Base-by-base conservation (phyloP, 2,329 filamentous ascomycete genomes). In the Xylariaceae sp. region DNA sequence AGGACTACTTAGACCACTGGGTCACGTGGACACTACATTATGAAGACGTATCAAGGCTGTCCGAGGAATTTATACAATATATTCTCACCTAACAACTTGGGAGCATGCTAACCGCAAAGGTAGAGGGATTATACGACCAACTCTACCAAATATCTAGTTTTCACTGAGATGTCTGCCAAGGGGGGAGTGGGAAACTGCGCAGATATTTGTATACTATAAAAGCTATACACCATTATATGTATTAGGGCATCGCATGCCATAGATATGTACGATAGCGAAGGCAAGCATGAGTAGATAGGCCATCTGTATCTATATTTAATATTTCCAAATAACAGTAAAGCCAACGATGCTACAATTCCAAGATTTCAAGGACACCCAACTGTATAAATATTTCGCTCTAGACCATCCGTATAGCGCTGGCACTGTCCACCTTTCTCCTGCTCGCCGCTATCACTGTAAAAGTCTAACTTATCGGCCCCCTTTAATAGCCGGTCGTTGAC, bases 401-500 rank as follows among this genome's bases (percentile, higher is more conserved):
- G 48, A 46, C 36, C 40, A 42, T 24, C 39, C 40, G 33, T 16
- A 39, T 39, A 26, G 18, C 27, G 16, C 33, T 27, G 15, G 1
- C 9, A 6, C 36, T 30, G 9, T 33, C 43, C 27, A 18, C 11
- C 23, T 29, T 39, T 33, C 37, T 29, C 27, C 37, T 39, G n/a
- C n/a, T n/a, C n/a, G n/a, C n/a, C n/a, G n/a, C n/a, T n/a, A n/a
- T n/a, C n/a, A n/a, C n/a, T n/a, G n/a, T n/a, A n/a, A n/a, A n/a
- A n/a, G n/a, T n/a, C n/a, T n/a, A n/a, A n/a, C n/a, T n/a, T n/a
- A n/a, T n/a, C n/a, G n/a, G n/a, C n/a, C n/a, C n/a, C n/a, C n/a
- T n/a, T n/a, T n/a, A n/a, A n/a, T n/a, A n/a, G 55, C n/a, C 18
- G 15, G 48, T 47, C 58, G 51, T 62, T 44, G 47, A 60, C 42